phyloP scores from a whole-genome alignment of 2,329 filamentous ascomycete genomes.

The Geosmithia flava region DNA sequence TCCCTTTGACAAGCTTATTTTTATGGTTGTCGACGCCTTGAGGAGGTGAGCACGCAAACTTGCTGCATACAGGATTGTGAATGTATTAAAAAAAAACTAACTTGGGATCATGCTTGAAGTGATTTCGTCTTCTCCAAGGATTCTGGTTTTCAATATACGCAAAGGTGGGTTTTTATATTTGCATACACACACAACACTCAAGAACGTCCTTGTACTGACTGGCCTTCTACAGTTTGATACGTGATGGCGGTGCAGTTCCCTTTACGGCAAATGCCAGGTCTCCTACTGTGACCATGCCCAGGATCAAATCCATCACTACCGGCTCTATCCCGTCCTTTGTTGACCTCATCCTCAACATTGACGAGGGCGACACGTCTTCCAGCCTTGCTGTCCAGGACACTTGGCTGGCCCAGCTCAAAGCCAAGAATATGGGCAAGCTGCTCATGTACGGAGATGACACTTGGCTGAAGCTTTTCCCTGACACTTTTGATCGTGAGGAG shows the following conservation, averaged over 20 bases:
- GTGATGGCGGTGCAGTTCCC: slow-evolving; percentile 70
- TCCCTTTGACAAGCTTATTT: slow-evolving; percentile 80
- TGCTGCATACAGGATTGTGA: not conserved
- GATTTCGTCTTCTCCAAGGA: slow-evolving; percentile 80
- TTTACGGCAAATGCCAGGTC: slow-evolving; percentile 96
- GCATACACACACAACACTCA: not conserved
- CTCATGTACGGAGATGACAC: slow-evolving; percentile 97
- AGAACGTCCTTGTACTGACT: not conserved
- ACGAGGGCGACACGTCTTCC: slow-evolving; percentile 85
- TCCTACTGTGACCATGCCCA: slow-evolving; percentile 95
- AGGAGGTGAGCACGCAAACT: slow-evolving; percentile 47
- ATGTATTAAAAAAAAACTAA: not conserved
- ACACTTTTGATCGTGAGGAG: slow-evolving; percentile 74
- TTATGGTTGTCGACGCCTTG: slow-evolving; percentile 96
- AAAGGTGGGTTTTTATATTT: slow-evolving; percentile 47
- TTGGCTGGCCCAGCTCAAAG: slow-evolving; percentile 88
- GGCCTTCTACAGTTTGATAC: slow-evolving; percentile 54
- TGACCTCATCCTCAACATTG: slow-evolving; percentile 92
- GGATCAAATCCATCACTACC: slow-evolving; percentile 93
- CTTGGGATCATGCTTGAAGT: slow-evolving; percentile 28
- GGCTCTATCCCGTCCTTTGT: slow-evolving; percentile 97
- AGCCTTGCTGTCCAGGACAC: slow-evolving; percentile 83
- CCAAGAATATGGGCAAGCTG: slow-evolving; percentile 57
- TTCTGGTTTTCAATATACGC: slow-evolving; percentile 80
- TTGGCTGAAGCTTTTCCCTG: slow-evolving; percentile 93